Conservation (phyloP, 306 rosid species). For the Carpinus viminea region DNA sequence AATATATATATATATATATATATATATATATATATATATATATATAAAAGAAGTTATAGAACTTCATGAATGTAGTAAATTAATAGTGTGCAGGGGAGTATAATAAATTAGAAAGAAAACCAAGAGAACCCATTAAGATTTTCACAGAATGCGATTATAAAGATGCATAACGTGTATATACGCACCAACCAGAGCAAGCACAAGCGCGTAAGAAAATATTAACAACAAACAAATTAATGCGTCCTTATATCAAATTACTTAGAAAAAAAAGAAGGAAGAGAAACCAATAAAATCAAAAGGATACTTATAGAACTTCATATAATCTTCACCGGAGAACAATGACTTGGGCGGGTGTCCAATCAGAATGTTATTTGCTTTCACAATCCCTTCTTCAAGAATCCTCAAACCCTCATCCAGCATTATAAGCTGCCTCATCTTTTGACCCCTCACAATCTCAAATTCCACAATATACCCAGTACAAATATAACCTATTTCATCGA, state of each 20-base stretch:
- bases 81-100: neutral
- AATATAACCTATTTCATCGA: neutral
- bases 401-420: constrained; percentile 9
- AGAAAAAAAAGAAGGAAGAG: neutral
- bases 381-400: constrained; percentile 12
- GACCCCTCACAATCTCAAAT: neutral
- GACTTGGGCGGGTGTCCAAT: constrained; percentile 2
- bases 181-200: neutral
- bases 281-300: neutral
- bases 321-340: neutral
- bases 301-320: constrained; percentile 7
- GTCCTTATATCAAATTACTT: neutral
- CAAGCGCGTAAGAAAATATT: neutral
- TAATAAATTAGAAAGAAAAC: neutral
- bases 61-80: neutral
- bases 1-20: too few species aligned
- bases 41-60: too few species aligned
- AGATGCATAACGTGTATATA: too few species aligned
- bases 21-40: too few species aligned
- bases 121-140: neutral
- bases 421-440: constrained; percentile 3
- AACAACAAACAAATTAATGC: neutral
- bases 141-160: too few species aligned
- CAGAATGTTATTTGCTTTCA: neutral
- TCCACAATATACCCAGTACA: neutral